Conservation (phyloP, 2,329 filamentous ascomycete genomes). For the Trichoderma simmonsii region DNA sequence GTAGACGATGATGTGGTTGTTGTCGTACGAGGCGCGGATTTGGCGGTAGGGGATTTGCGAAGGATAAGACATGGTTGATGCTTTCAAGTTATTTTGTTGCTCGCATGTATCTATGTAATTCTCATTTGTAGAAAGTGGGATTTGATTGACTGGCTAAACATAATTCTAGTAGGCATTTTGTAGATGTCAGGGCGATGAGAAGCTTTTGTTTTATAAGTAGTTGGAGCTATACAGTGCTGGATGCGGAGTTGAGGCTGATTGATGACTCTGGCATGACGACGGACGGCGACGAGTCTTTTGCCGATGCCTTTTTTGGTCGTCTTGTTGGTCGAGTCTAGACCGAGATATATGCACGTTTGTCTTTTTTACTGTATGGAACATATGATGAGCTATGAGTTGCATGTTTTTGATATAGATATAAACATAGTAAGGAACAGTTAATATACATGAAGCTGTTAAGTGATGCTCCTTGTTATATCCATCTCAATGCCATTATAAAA, state of each 20-base stretch:
- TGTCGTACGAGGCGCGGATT: constrained; percentile 51
- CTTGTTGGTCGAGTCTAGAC: neutral
- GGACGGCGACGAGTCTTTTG: constrained; percentile 13
- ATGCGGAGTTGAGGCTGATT: constrained; percentile 11
- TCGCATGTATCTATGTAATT: too few species aligned
- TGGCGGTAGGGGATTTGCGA: constrained; percentile 40
- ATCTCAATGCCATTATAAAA: neutral
- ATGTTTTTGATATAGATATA: neutral
- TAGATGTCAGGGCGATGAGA: neutral
- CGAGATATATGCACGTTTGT: neutral
- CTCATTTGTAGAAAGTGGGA: neutral
- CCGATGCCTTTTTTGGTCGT: neutral
- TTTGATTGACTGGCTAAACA: neutral
- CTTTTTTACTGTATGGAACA: neutral
- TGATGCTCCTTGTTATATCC: too few species aligned
- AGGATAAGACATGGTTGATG: neutral
- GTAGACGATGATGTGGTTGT: constrained; percentile 56
- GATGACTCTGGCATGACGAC: constrained; percentile 16
- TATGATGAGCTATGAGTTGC: too few species aligned
- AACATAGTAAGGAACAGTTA: neutral
- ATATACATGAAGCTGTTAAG: neutral
- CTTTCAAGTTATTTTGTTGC: too few species aligned
- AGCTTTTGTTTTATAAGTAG: neutral
- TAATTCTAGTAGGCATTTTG: neutral
- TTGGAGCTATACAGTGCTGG: neutral